Evolutionary conservation across 2,329 filamentous ascomycete genomes (phyloP).

Genomic region (Fusarium annulatum): DNA sequence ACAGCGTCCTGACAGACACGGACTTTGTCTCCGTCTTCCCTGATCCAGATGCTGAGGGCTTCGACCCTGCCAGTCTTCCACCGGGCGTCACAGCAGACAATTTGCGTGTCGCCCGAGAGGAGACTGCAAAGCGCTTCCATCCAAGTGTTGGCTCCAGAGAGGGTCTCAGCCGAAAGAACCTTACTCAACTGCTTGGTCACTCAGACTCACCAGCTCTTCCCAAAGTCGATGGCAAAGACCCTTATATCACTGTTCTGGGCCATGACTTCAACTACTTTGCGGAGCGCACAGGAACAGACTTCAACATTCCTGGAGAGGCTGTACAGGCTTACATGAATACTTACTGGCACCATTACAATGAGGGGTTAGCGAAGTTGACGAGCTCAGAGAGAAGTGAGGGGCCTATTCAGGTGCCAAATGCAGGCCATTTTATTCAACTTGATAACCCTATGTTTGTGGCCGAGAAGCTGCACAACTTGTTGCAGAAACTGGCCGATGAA

Average conservation of each 20-base stretch:
- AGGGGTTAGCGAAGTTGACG: slow-evolving; percentile 59
- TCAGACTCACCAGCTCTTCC: slow-evolving; percentile 25
- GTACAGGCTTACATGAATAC: slow-evolving; percentile 64
- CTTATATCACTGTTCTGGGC: slow-evolving; percentile 39
- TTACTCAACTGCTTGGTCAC: slow-evolving; percentile 30
- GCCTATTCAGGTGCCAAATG: slow-evolving; percentile 22
- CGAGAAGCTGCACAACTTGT: slow-evolving; percentile 5
- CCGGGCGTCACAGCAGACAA: slow-evolving; percentile 9
- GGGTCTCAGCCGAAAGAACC: slow-evolving; percentile 34
- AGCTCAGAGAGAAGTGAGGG: slow-evolving; percentile 51
- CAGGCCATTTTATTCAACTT: slow-evolving; percentile 56
- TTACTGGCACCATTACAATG: slow-evolving; percentile 65
- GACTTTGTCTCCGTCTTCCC: slow-evolving; percentile 67
- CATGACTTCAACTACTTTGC: slow-evolving; percentile 41
- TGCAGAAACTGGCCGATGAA: slow-evolving; percentile 3
- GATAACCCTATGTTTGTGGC: slow-evolving; percentile 62
- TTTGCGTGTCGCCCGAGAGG: slow-evolving; percentile 18
- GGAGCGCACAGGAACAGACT: neutral
- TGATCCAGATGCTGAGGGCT: slow-evolving; percentile 60
- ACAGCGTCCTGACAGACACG: slow-evolving; percentile 67
- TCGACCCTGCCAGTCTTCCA: slow-evolving; percentile 50
- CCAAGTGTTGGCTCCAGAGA: slow-evolving; percentile 36
- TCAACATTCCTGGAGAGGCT: slow-evolving; percentile 38
- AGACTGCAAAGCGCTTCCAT: slow-evolving; percentile 32
- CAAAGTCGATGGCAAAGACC: neutral